phyloP scores from a whole-genome alignment of 2,329 filamentous ascomycete genomes.

The Exophiala sp. region DNA sequence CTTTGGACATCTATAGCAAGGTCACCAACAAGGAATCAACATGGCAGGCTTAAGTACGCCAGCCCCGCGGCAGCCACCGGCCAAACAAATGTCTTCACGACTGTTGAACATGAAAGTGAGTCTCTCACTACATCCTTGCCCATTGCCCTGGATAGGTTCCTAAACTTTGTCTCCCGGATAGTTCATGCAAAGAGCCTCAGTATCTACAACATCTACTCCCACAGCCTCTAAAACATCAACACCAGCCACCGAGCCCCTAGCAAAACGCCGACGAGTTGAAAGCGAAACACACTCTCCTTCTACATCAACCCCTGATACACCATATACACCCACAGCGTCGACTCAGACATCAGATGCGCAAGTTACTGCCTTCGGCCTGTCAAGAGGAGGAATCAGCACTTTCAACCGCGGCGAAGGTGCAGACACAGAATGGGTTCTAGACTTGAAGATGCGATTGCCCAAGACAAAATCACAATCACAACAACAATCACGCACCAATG shows the following conservation, averaged over 20 bases:
- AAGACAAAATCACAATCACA: not conserved
- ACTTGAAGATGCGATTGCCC: slow-evolving; percentile 13
- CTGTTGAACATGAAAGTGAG: slow-evolving; percentile 30
- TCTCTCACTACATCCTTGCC: not conserved
- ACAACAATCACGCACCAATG: not conserved
- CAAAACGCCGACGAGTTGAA: slow-evolving; percentile 23
- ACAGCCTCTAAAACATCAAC: slow-evolving; percentile 9
- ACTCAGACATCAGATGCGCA: slow-evolving; percentile 2
- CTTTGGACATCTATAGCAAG: not conserved
- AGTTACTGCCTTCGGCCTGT: not conserved
- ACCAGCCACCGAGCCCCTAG: slow-evolving; percentile 17
- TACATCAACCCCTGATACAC: slow-evolving; percentile 12
- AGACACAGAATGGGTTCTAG: slow-evolving; percentile 29
- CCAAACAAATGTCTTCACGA: slow-evolving; percentile 28
- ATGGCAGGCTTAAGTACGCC: slow-evolving; percentile 22
- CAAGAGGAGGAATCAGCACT: slow-evolving; percentile 17
- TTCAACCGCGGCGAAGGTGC: slow-evolving; percentile 15
- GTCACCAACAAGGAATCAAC: not conserved
- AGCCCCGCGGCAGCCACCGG: slow-evolving; percentile 8
- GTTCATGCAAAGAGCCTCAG: slow-evolving; percentile 29
- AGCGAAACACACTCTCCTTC: slow-evolving; percentile 8
- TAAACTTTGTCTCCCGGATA: slow-evolving; percentile 2
- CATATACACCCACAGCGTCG: slow-evolving; percentile 2
- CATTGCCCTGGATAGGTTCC: not conserved
- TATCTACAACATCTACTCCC: slow-evolving; percentile 12